Conservation (phyloP, 768 basidiomycete genomes). For the Xerocomellus intermedius region DNA sequence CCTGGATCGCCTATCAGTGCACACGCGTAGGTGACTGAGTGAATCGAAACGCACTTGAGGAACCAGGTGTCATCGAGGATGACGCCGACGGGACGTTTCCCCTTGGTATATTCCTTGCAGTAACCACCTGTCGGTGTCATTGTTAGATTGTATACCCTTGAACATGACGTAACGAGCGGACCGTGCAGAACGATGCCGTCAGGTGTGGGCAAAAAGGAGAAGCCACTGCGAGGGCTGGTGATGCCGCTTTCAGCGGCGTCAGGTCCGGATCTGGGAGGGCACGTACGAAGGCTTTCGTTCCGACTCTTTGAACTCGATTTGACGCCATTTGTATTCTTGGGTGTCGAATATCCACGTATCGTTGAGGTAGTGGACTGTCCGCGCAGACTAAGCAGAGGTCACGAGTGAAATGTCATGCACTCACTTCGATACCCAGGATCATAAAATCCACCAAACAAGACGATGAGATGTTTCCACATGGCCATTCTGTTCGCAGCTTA, state of each 20-base stretch:
- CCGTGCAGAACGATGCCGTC: no score
- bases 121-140: slow-evolving; percentile 81
- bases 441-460: slow-evolving; percentile 89
- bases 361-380: slow-evolving; percentile 71
- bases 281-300: slow-evolving; percentile 72
- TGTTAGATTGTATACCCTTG: no score
- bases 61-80: slow-evolving; percentile 94
- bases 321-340: slow-evolving; percentile 83
- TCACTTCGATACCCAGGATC: slow-evolving; percentile 81
- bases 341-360: slow-evolving; percentile 87
- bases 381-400: not conserved
- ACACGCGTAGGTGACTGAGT: not conserved
- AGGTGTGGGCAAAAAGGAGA: slow-evolving; percentile 72
- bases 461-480: slow-evolving; percentile 82
- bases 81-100: slow-evolving; percentile 81
- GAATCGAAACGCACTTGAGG: slow-evolving; percentile 50
- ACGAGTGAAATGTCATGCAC: not conserved
- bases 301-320: slow-evolving; percentile 69
- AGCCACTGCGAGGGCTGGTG: slow-evolving; percentile 70
- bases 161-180: no score
- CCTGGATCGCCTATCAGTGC: slow-evolving; percentile 16
- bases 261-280: not conserved
- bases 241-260: not conserved
- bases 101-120: slow-evolving; percentile 85
- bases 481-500: slow-evolving; percentile 60